Evolutionary conservation across 306 rosid species (phyloP).

Genomic region (Ormosia semicastrata): DNA sequence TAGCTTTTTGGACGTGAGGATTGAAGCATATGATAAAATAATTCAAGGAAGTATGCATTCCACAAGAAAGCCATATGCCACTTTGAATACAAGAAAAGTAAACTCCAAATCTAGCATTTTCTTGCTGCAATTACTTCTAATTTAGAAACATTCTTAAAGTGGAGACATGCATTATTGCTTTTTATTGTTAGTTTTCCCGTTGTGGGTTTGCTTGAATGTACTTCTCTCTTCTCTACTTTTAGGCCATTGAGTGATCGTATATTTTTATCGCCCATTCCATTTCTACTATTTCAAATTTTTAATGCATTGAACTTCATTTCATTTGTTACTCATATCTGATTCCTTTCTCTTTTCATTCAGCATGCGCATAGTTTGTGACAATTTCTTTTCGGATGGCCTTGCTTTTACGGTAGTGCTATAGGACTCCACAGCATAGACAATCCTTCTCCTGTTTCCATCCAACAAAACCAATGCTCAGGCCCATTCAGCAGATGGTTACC

Average conservation of each 20-base stretch:
- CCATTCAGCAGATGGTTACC: neutral
- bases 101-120: neutral
- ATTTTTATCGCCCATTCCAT: neutral
- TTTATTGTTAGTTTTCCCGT: neutral
- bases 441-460: neutral
- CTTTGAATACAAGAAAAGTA: neutral
- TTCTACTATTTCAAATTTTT: neutral
- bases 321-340: neutral
- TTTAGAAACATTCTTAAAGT: neutral
- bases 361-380: neutral
- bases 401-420: neutral
- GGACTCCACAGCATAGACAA: neutral
- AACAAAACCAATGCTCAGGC: too few species aligned
- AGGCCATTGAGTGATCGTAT: neutral
- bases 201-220: conserved; percentile 8
- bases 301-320: neutral
- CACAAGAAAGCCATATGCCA: conserved; percentile 36
- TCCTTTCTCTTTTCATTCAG: neutral
- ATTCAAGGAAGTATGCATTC: conserved; percentile 29
- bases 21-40: neutral
- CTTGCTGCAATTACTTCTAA: neutral
- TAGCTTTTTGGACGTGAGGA: neutral
- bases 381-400: neutral
- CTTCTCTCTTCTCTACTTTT: conserved; percentile 12
- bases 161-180: conserved; percentile 14